Evolutionary conservation across 2,329 filamentous ascomycete species (phyloP), one percentile per base, ranked within the genome.

Genomic region (Aspergillus calidoustus): DNA sequence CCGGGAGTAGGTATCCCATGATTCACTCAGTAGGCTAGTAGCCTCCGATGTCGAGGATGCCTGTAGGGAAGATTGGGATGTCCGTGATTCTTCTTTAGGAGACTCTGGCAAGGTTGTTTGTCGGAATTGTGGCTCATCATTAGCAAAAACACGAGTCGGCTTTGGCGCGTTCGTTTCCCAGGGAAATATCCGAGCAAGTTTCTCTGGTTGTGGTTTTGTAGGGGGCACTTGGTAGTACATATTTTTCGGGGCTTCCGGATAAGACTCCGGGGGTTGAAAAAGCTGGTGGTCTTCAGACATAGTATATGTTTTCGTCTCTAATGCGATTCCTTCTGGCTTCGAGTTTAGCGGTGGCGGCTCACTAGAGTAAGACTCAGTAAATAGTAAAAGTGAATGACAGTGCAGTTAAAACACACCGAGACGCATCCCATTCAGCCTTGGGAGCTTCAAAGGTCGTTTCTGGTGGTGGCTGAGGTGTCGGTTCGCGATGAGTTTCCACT

Each of bases 221-320:
- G 68, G 73, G 5, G 93, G 93, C 41, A 96, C 85, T 69, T 94
- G 82, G 74, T 95, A 97, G 84, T 90, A 95, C 91, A 97, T 93
- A 72, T 93, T 86, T 75, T 85, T 90, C 0, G 93, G 92, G 19
- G 92, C 91, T 71, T 92, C 91, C 3, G 93, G 91, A 71, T 96
- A 95, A 57, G 86, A 84, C 62, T 81, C 77, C 19, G 93, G 93
- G 34, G 93, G 86, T 57, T 91, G 85, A 77, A 96, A 98, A 9
- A 91, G 87, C 38, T 87, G 78, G 19, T 84, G 82, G 74, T 93
- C 91, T 59, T 85, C 86, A 59, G 91, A 96, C 89, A 97, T 97
- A 60, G 86, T 84, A 77, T 98, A 98, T 59, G 87, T 87, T 60
- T 88, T 86, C 51, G 84, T 84, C 17, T 93, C 92, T 72, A 98